Evolutionary conservation across 495 filamentous ascomycete species (phyloP).

Genomic region (Apiosordaria backusii): DNA sequence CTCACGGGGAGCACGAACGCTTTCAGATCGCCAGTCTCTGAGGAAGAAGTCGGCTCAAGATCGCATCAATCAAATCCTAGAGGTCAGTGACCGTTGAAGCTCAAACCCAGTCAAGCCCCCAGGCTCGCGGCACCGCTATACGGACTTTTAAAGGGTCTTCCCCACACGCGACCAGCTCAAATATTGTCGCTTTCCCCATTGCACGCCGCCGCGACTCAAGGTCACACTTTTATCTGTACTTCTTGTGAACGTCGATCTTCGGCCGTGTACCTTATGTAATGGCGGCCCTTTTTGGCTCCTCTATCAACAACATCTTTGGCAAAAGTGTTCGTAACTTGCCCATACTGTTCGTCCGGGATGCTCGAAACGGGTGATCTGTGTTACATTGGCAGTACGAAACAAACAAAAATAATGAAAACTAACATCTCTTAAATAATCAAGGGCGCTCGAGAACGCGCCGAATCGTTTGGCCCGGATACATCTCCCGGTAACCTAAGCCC

Average conservation of each 20-base stretch:
- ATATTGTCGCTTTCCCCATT: neutral
- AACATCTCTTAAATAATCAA: conserved; percentile 15
- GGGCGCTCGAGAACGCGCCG: conserved; percentile 34
- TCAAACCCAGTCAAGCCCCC: neutral
- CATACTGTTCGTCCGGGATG: neutral
- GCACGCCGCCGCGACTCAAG: neutral
- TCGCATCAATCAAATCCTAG: conserved; percentile 42
- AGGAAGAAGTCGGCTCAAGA: conserved; percentile 37
- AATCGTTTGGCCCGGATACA: conserved; percentile 14
- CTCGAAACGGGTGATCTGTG: neutral
- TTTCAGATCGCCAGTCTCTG: conserved; percentile 12
- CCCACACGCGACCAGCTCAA: neutral
- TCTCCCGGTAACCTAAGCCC: conserved; percentile 23
- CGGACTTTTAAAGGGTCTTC: neutral
- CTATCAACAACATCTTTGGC: conserved; percentile 20
- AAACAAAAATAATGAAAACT: conserved; percentile 7
- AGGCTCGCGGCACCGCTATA: neutral
- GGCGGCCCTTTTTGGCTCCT: conserved; percentile 23
- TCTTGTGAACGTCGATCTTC: neutral
- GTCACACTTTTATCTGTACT: too few relatives aligned
- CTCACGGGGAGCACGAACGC: neutral
- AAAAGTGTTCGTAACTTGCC: conserved; percentile 25
- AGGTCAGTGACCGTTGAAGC: conserved; percentile 35
- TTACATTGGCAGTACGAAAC: neutral
- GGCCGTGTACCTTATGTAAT: conserved; percentile 7